Evolutionary conservation across 305 asterid genomes (phyloP).

Genomic region (Vinca major): DNA sequence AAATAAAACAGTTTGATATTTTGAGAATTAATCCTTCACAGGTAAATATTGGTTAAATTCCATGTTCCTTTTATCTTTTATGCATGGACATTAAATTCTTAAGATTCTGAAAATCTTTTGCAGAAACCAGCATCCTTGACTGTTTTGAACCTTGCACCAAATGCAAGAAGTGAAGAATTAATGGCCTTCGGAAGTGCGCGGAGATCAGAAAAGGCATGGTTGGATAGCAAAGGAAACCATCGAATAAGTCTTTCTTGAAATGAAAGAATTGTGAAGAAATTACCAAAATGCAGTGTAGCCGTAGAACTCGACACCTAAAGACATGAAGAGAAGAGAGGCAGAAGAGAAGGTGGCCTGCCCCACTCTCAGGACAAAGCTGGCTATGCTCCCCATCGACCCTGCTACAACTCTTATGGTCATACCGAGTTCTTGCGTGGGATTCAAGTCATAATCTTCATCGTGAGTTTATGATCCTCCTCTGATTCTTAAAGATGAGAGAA

Average conservation of each 20-base stretch:
- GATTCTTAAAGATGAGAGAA: neutral
- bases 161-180: neutral
- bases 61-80: neutral
- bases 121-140: neutral
- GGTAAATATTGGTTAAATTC: neutral
- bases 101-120: neutral
- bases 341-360: slow-evolving; percentile 55
- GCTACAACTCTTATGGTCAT: slow-evolving; percentile 36
- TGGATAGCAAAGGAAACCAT: too few species aligned
- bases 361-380: slow-evolving; percentile 47
- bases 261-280: slow-evolving; percentile 1
- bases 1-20: neutral
- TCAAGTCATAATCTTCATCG: neutral
- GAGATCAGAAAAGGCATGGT: too few species aligned
- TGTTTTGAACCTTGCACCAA: neutral
- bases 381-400: slow-evolving; percentile 55
- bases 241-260: too few species aligned
- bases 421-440: slow-evolving; percentile 8
- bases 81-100: neutral
- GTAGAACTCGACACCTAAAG: slow-evolving; percentile 57
- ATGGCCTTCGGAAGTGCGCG: neutral
- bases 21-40: neutral
- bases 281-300: slow-evolving; percentile 75
- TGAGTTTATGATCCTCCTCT: neutral
- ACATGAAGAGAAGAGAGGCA: slow-evolving; percentile 62